A percentile compares a stretch with the other conserved stretches of the same genome.
These are phyloP conservation scores for Isoetes taiwanensis DNA, from an alignment of 75 land plant genomes.

Conservation along the genomic window DNA sequence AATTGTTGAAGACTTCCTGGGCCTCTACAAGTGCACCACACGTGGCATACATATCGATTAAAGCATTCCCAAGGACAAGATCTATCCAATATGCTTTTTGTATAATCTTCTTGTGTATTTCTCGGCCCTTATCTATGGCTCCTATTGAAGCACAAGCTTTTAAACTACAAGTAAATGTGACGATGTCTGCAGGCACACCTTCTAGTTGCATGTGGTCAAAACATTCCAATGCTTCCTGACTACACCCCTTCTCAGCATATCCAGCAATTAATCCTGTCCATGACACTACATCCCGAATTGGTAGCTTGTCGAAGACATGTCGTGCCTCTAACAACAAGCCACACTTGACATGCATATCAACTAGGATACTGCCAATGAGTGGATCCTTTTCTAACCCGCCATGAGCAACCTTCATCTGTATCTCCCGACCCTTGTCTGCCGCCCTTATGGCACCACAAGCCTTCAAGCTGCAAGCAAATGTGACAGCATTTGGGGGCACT, in stretches of 20 bases:
- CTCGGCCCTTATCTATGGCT: conserved; percentile 21
- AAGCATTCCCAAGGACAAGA: conserved; percentile 2
- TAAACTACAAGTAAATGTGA: conserved; percentile 19
- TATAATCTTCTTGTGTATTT: conserved; percentile 22
- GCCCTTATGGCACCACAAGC: conserved; percentile 8
- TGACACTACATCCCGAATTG: not conserved
- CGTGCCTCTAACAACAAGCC: not conserved
- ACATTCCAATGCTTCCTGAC: not conserved
- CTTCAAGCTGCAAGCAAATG: conserved; percentile 4
- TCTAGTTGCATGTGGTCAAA: conserved; percentile 11
- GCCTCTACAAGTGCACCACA: conserved; percentile 8
- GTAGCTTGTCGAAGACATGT: not conserved
- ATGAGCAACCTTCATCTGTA: not conserved
- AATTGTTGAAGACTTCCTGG: conserved; percentile 9
- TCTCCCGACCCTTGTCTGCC: not conserved
- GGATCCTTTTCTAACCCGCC: not conserved
- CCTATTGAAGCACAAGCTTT: conserved; percentile 34
- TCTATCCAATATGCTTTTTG: conserved; percentile 13
- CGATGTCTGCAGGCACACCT: conserved; percentile 11
- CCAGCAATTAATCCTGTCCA: conserved; percentile 5
- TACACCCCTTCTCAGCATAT: not conserved
- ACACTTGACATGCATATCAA: conserved; percentile 10
- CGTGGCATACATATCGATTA: conserved; percentile 10
- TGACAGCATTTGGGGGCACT: conserved; percentile 14
- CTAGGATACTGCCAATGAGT: not conserved